phyloP scores from a whole-genome alignment of 345 rosid genomes.

The Pugionium cornutum region DNA sequence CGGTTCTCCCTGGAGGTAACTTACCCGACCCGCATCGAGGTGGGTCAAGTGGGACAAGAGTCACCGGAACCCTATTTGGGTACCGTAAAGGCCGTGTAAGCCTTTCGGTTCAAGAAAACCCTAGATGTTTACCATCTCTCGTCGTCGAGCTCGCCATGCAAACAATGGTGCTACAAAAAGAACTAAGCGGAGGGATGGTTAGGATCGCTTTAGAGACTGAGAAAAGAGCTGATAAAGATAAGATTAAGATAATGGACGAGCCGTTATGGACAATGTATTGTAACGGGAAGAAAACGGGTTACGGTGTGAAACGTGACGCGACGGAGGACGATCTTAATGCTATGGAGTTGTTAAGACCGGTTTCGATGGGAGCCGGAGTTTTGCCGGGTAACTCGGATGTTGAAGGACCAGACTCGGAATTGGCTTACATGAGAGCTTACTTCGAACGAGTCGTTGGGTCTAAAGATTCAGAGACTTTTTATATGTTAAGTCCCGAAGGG shows the following conservation, averaged over 20 bases:
- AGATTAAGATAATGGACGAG: slow-evolving; percentile 55
- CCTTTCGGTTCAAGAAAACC: slow-evolving; percentile 66
- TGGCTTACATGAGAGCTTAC: slow-evolving; percentile 78
- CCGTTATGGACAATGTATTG: slow-evolving; percentile 82
- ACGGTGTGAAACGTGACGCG: slow-evolving; percentile 67
- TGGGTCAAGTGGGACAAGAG: slow-evolving; percentile 36
- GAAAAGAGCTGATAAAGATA: slow-evolving; percentile 58
- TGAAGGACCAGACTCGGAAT: slow-evolving; percentile 70
- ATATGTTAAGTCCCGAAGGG: slow-evolving; percentile 26
- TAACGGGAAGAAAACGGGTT: slow-evolving; percentile 77
- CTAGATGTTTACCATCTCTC: slow-evolving; percentile 60
- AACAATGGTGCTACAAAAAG: slow-evolving; percentile 59
- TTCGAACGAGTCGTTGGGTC: slow-evolving; percentile 81
- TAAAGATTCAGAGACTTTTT: slow-evolving; percentile 27
- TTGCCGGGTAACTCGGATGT: slow-evolving; percentile 63
- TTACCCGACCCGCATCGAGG: slow-evolving; percentile 46
- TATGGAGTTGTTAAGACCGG: slow-evolving; percentile 75
- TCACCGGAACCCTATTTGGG: slow-evolving; percentile 74
- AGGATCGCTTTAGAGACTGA: slow-evolving; percentile 79
- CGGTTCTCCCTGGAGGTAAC: slow-evolving; percentile 46
- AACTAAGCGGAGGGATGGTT: slow-evolving; percentile 68
- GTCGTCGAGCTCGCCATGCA: slow-evolving; percentile 69
- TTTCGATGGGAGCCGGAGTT: slow-evolving; percentile 91
- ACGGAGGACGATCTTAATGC: slow-evolving; percentile 65
- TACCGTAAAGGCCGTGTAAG: slow-evolving; percentile 74